Conservation (phyloP, 768 basidiomycete genomes). For the Tricholoma furcatifolium region DNA sequence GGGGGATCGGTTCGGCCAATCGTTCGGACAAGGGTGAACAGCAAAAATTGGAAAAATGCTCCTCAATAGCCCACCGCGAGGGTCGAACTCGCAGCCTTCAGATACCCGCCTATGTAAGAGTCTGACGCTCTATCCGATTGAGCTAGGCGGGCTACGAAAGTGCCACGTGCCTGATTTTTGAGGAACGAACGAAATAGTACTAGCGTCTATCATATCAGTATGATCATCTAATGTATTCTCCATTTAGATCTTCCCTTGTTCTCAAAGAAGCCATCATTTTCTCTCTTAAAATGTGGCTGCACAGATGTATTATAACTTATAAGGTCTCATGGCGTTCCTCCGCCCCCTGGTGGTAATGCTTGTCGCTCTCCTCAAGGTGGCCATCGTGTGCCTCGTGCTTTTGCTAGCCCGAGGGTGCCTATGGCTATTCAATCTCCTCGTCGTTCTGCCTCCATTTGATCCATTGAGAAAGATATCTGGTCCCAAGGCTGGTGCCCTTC, state of each 20-base stretch:
- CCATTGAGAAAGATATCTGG: constrained; percentile 49
- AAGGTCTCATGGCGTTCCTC: constrained; percentile 8
- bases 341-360: constrained; percentile 6
- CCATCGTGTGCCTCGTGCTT: constrained; percentile 27
- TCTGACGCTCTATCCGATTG: constrained; percentile 68
- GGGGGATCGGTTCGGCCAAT: too few relatives aligned
- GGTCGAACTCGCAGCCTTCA: constrained; percentile 87
- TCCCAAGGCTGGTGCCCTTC: constrained; percentile 37
- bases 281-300: neutral
- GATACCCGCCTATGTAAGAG: constrained; percentile 63
- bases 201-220: too few relatives aligned
- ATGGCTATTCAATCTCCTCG: constrained; percentile 43
- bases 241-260: constrained; percentile 12
- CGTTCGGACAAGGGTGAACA: too few relatives aligned
- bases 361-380: constrained; percentile 22
- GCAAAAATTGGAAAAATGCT: neutral
- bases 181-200: too few relatives aligned
- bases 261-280: constrained; percentile 1
- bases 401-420: constrained; percentile 33
- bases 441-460: constrained; percentile 45
- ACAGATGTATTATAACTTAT: too few relatives aligned
- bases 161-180: constrained; percentile 21
- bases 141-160: constrained; percentile 49
- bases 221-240: neutral
- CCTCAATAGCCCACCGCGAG: constrained; percentile 39